phyloP scores from a whole-genome alignment of 306 rosid species.

The Boehmeria nivea region DNA sequence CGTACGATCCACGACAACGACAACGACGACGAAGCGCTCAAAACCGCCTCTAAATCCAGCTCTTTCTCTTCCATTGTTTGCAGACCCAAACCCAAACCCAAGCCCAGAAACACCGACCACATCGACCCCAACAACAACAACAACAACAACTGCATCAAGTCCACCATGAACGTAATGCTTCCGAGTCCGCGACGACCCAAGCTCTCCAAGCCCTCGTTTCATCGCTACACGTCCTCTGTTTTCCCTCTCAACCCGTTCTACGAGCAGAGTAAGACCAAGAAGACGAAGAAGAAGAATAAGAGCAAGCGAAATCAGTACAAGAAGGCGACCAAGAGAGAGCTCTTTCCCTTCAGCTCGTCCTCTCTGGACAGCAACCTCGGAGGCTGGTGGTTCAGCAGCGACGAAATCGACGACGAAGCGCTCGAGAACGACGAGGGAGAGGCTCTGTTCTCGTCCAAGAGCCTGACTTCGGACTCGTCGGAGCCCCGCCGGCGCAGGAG shows the following conservation, averaged over 20 bases:
- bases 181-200: slow-evolving; percentile 35
- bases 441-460: slow-evolving; percentile 70
- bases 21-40: background rate
- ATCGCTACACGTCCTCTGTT: slow-evolving; percentile 33
- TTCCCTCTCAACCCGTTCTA: slow-evolving; percentile 34
- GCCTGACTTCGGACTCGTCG: slow-evolving; percentile 74
- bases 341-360: slow-evolving; percentile 39
- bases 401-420: slow-evolving; percentile 51
- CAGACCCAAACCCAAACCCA: slow-evolving; percentile 34
- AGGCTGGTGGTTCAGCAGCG: slow-evolving; percentile 74
- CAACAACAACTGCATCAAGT: slow-evolving; percentile 20
- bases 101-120: background rate
- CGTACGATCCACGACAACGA: slow-evolving; percentile 1
- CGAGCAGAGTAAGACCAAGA: slow-evolving; percentile 25
- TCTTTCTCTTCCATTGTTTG: slow-evolving; percentile 45
- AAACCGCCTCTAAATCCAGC: slow-evolving; percentile 29
- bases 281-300: slow-evolving; percentile 22
- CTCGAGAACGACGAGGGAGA: slow-evolving; percentile 58
- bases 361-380: slow-evolving; percentile 45
- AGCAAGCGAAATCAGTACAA: slow-evolving; percentile 32
- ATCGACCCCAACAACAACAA: slow-evolving; percentile 9
- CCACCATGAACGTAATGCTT: slow-evolving; percentile 34
- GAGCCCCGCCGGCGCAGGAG: slow-evolving; percentile 31
- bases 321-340: slow-evolving; percentile 28
- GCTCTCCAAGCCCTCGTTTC: slow-evolving; percentile 15